Evolutionary conservation across 208 protist species (phyloP).

Genomic region (Leishmania tarentolae): DNA sequence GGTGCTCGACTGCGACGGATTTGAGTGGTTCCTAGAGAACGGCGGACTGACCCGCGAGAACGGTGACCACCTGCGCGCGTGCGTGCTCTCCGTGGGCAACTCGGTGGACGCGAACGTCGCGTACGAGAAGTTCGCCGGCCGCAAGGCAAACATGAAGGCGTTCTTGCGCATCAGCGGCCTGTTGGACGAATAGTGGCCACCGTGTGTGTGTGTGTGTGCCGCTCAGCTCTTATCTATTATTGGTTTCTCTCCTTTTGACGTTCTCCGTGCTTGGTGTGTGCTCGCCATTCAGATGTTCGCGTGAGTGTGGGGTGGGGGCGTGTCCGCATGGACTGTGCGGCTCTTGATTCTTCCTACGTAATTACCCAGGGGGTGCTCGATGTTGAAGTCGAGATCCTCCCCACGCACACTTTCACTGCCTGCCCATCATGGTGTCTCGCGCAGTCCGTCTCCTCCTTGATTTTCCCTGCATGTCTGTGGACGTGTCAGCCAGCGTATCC

Average conservation of each 20-base stretch:
- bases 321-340: not conserved
- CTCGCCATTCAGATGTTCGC: not conserved
- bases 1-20: constrained; percentile 63
- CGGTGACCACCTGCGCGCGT: constrained; percentile 65
- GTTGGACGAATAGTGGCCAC: not conserved
- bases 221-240: not conserved
- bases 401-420: not conserved
- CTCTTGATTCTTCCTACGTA: not conserved
- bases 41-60: constrained; percentile 52
- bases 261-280: not conserved
- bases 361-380: not conserved
- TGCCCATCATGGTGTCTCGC: not conserved
- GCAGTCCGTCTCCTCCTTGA: not conserved
- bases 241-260: not conserved
- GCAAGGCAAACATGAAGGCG: constrained; percentile 34
- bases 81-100: constrained; percentile 65
- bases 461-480: not conserved
- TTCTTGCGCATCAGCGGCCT: constrained; percentile 34
- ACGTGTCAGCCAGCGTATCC: not conserved
- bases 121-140: constrained; percentile 38
- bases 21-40: constrained; percentile 66
- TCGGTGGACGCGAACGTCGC: constrained; percentile 46
- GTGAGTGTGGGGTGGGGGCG: not conserved
- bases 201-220: not conserved
- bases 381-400: not conserved